A percentile compares a stretch with the other conserved stretches of the same genome.
These are phyloP conservation scores for Akanthomyces lecanii DNA, from an alignment of 2,329 filamentous ascomycete genomes.

Conservation along the genomic window DNA sequence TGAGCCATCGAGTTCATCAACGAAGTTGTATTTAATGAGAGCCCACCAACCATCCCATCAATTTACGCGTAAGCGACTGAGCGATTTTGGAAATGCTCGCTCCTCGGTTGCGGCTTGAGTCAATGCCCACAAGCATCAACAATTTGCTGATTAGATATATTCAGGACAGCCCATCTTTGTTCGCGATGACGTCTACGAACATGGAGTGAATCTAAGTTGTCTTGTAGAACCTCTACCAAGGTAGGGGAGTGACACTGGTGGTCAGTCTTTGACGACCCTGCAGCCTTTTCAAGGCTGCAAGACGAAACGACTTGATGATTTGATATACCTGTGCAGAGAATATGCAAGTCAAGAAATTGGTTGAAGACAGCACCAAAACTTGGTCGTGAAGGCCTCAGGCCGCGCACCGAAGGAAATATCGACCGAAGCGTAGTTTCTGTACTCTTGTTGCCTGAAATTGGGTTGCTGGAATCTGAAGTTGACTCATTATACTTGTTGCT, in stretches of 20 bases:
- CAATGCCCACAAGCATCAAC: slow-evolving; percentile 34
- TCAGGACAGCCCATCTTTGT: slow-evolving; percentile 51
- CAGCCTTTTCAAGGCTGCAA: background rate
- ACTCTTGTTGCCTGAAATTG: background rate
- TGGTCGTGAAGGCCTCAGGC: slow-evolving; percentile 27
- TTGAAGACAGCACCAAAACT: slow-evolving; percentile 52
- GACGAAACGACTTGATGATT: slow-evolving; percentile 22
- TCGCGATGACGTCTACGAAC: slow-evolving; percentile 35
- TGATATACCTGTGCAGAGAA: slow-evolving; percentile 47
- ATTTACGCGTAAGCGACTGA: background rate
- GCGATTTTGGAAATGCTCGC: background rate
- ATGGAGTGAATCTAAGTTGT: slow-evolving; percentile 24
- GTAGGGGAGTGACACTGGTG: background rate
- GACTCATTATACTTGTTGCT: background rate
- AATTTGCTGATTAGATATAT: slow-evolving; percentile 37
- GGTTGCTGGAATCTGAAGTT: background rate
- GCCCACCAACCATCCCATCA: background rate
- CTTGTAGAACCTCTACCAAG: slow-evolving; percentile 4
- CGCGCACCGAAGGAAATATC: background rate
- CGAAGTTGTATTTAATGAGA: no score
- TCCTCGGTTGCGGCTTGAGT: background rate
- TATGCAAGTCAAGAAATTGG: slow-evolving; percentile 51
- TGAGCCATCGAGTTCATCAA: no score
- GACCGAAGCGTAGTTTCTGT: slow-evolving; percentile 1
- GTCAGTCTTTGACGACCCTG: slow-evolving; percentile 17